A percentile compares a stretch with the other conserved stretches of the same genome.
These are phyloP conservation scores for Polygonum aviculare DNA, from an alignment of 148 eudicot species.

Conservation along the genomic window DNA sequence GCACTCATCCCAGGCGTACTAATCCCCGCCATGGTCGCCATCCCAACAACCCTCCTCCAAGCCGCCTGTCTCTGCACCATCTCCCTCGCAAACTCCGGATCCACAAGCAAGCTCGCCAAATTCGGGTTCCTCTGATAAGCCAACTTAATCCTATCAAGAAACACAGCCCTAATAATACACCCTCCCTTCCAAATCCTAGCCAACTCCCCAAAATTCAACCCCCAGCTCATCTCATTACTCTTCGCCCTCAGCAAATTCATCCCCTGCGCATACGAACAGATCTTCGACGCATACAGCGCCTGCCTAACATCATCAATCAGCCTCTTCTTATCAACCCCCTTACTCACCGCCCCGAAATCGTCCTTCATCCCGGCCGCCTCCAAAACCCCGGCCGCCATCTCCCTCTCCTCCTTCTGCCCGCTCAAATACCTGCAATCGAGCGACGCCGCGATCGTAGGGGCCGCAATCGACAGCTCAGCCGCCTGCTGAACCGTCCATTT, in stretches of 20 bases:
- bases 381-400: constrained; percentile 41
- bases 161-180: constrained; percentile 75
- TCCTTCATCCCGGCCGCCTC: constrained; percentile 61
- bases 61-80: constrained; percentile 88
- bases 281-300: constrained; percentile 74
- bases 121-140: constrained; percentile 71
- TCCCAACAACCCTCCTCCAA: constrained; percentile 77
- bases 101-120: constrained; percentile 62
- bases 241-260: constrained; percentile 75
- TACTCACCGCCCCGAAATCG: constrained; percentile 29
- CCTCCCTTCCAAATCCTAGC: constrained; percentile 94
- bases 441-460: constrained; percentile 77
- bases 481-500: constrained; percentile 96
- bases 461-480: constrained; percentile 74
- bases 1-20: constrained; percentile 84
- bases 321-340: constrained; percentile 58
- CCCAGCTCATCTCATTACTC: constrained; percentile 66
- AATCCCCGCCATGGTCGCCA: constrained; percentile 64
- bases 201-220: constrained; percentile 66
- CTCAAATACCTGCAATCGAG: constrained; percentile 69
- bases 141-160: constrained; percentile 68
- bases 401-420: constrained; percentile 79
- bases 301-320: constrained; percentile 85
- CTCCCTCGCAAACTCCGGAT: constrained; percentile 80
- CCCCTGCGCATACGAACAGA: constrained; percentile 85